Evolutionary conservation across 352 stramenopile species (phyloP), one percentile per base, ranked within the genome.

Genomic region (Phytophthora vignae): DNA sequence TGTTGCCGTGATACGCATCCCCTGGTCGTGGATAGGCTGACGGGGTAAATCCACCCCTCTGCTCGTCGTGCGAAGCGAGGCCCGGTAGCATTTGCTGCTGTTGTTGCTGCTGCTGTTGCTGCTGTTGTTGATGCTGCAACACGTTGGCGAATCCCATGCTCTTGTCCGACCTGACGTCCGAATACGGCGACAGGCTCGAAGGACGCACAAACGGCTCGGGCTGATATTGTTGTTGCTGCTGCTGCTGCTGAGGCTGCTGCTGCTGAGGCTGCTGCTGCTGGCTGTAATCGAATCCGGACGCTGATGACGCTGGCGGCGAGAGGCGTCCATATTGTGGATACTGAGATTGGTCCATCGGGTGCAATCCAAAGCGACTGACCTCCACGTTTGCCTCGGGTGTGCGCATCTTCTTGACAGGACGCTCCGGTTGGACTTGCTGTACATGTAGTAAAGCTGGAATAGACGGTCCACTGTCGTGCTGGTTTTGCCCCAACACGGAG

Each of bases 331-430:
- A 82, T 53, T 81, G 74, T 49, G 64, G 46, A 21, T 75, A 84
- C 49, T 55, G 61, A 59, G 69, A 55, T 53, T 79, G 69, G 29
- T 82, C 71, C 42, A 78, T 69, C 14, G 56, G 46, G 27, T 69
- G 74, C 2, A 77, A 46, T 27, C 67, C 77, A 14, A 73, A 79
- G 14, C 71, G 74, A 57, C n/a, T 60, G 12, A 65, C 55, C 22
- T 74, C 67, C 27, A 71, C 64, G 9, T 69, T 71, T 7, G 67
- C 71, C 25, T 89, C 81, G 0, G 81, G 79, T 33, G 79, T 87
- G 15, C 79, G 79, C 77, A 85, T 84, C 69, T 89, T 89, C 73
- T 86, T 85, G n/a, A 56, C 46, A 21, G 72, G 73, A 7, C 69
- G 73, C 27, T 87, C 65, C 19, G 55, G 31, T n/a, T 81, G 48